Conservation (phyloP, 2,329 filamentous ascomycete species). For the Stagonosporopsis tanaceti region DNA sequence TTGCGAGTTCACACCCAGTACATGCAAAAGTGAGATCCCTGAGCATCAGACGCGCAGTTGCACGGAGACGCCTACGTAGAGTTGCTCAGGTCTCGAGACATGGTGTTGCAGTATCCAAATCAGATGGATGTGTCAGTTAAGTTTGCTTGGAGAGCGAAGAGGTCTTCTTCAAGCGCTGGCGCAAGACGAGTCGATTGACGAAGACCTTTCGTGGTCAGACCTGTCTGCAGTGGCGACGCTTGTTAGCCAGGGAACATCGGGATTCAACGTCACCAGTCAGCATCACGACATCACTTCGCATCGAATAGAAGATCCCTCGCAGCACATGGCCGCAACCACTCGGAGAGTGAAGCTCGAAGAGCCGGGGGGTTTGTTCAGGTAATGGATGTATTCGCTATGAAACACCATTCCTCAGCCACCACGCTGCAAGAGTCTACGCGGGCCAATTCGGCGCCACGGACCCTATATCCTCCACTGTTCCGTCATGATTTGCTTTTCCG, state of each 20-base stretch:
- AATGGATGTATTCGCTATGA: constrained; percentile 56
- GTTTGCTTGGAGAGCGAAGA: neutral
- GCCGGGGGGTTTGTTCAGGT: constrained; percentile 58
- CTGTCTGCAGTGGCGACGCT: neutral
- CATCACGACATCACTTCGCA: constrained; percentile 10
- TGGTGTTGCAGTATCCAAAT: too few species aligned
- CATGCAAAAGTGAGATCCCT: too few species aligned
- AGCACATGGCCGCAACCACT: constrained; percentile 4
- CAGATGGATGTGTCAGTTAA: too few species aligned
- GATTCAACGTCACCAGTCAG: neutral
- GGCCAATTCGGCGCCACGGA: constrained; percentile 35
- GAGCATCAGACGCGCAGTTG: too few species aligned
- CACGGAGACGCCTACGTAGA: too few species aligned
- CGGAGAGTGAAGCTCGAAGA: constrained; percentile 5
- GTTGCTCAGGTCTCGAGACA: too few species aligned
- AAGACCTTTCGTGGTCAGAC: neutral
- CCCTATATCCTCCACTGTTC: constrained; percentile 32
- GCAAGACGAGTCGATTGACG: constrained; percentile 1
- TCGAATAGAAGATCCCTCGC: neutral
- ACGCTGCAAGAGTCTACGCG: constrained; percentile 55
- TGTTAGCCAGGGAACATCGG: neutral
- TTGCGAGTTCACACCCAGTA: neutral
- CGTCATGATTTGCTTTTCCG: constrained; percentile 35
- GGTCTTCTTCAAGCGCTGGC: constrained; percentile 8
- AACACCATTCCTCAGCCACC: constrained; percentile 61